Evolutionary conservation across 2,329 filamentous ascomycete species (phyloP).

Genomic region (Nigrograna mackinnonii): DNA sequence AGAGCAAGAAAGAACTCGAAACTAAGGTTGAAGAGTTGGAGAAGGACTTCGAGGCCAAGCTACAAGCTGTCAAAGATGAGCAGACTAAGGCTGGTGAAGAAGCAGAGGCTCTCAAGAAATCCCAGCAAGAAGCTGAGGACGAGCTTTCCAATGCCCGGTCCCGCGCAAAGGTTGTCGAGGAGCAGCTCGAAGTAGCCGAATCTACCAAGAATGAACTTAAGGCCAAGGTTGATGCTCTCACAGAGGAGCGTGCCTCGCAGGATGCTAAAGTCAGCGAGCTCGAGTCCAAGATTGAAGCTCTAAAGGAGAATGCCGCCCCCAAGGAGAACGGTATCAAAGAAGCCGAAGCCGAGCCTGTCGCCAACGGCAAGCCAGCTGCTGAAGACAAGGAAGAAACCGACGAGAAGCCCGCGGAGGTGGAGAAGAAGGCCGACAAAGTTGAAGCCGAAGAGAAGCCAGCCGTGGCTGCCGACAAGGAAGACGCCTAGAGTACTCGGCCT

Average conservation of each 20-base stretch:
- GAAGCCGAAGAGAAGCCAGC: neutral
- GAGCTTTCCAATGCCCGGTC: no score
- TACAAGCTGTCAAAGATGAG: constrained; percentile 2
- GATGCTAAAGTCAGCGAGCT: constrained; percentile 4
- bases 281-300: constrained; percentile 13
- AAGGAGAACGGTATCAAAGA: constrained; percentile 9
- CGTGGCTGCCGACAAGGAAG: neutral
- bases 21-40: constrained; percentile 3
- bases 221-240: neutral
- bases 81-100: constrained; percentile 3
- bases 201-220: constrained; percentile 3
- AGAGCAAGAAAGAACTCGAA: constrained; percentile 1
- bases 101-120: constrained; percentile 3
- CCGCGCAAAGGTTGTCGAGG: constrained; percentile 9
- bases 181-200: constrained; percentile 23
- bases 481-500: neutral
- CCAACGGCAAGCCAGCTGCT: constrained; percentile 3
- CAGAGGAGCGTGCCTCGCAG: neutral
- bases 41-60: constrained; percentile 3
- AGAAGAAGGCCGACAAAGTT: neutral
- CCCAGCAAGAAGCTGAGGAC: constrained; percentile 2
- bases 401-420: neutral
- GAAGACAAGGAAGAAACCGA: constrained; percentile 2
- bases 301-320: constrained; percentile 6
- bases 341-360: constrained; percentile 3